phyloP scores from a whole-genome alignment of 2,329 filamentous ascomycete genomes.

The Colletotrichum australisinense region DNA sequence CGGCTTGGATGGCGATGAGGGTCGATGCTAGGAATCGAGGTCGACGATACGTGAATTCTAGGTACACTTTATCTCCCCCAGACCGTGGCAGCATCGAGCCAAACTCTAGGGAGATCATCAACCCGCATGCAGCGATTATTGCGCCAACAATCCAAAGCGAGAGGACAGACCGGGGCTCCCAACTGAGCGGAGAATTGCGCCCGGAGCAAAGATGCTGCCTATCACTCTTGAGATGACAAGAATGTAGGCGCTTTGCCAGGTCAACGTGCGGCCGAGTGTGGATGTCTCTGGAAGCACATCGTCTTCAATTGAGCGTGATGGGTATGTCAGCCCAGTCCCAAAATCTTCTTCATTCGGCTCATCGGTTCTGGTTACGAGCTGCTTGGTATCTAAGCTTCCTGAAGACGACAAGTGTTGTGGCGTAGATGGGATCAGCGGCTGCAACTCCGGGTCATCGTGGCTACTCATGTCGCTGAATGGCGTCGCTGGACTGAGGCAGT shows the following conservation, averaged over 20 bases:
- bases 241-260: conserved; percentile 73
- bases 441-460: conserved; percentile 1
- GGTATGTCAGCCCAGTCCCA: background rate
- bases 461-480: background rate
- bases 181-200: conserved; percentile 72
- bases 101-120: conserved; percentile 74
- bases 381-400: background rate
- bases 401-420: background rate
- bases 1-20: conserved; percentile 71
- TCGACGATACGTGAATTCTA: conserved; percentile 74
- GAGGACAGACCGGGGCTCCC: conserved; percentile 75
- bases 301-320: conserved; percentile 58
- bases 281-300: conserved; percentile 70
- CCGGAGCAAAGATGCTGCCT: conserved; percentile 78
- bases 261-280: conserved; percentile 67
- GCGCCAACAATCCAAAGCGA: conserved; percentile 73
- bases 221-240: conserved; percentile 76
- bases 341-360: background rate
- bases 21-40: conserved; percentile 74
- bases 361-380: background rate
- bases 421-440: conserved; percentile 5
- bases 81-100: conserved; percentile 78
- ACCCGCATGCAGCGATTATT: conserved; percentile 68
- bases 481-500: too few species aligned
- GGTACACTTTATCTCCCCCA: conserved; percentile 77